Evolutionary conservation across 1,139 yeast genomes (phyloP), one percentile per base, ranked within the genome.

Genomic region (Yamadazyma conglobata): DNA sequence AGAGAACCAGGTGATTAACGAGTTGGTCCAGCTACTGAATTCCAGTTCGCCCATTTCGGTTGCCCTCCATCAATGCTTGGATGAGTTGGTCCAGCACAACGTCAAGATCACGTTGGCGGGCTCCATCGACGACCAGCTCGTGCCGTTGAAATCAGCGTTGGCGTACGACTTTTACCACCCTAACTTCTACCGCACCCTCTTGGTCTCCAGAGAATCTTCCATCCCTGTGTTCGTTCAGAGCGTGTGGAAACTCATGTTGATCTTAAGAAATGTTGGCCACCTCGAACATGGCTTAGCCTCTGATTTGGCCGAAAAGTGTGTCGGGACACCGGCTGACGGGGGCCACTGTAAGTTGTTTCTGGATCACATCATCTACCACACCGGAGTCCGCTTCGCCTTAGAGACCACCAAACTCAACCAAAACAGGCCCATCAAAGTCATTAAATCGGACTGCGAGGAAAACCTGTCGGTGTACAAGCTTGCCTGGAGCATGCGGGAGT

Each of bases 121-220:
- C 0, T 56, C 77, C 1, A 41, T 64, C 2, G 57, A 59, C 50
- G 98, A 91, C 54, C 97, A 87, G 53, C 56, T 91, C 41, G 95
- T 91, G 2, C 97, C 98, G 2, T 38, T 74, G 14, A 54, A 54
- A 38, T 62, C 77, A 1, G 50, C 79, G 2, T 49, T 77, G 30
- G 70, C 61, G n/a, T 38, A 58, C 13, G 64, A 68, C 19, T 51
- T 61, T 20, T 41, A 51, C 8, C 85, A 78, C 47, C 77, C 83
- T 1, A 76, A 77, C 42, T 70, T 77, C 11, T 72, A 52, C 42
- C 54, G 82, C 33, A 54, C 64, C 19, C 30, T 70, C 4, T 56
- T 47, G 42, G 50, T 65, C 23, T 58, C 57, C 11, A 40, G 44
- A 16, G 40, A 47, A 13, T 29, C 46, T 16, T 56, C 56, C 3